Percentiles rank a stretch among this genome's conserved stretches.
Conservation (phyloP, 148 eudicot genomes). For the Camellia sinensis region DNA sequence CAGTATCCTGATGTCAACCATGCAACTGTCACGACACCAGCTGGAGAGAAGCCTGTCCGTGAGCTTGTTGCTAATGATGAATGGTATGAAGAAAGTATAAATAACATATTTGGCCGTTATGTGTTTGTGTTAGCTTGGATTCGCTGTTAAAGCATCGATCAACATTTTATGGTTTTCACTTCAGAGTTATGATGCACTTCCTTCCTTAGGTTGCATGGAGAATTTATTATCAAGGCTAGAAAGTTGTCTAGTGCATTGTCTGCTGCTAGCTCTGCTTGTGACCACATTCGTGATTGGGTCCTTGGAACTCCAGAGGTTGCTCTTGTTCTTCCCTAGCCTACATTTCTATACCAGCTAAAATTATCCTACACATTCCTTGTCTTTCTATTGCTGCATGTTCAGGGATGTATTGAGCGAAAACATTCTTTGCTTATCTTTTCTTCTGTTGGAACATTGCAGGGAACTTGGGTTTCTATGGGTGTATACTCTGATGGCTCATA, state of each 20-base stretch:
- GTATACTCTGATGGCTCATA: constrained; percentile 94
- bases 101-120: background rate
- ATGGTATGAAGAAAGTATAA: constrained; percentile 44
- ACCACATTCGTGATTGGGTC: constrained; percentile 96
- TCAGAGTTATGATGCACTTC: background rate
- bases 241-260: constrained; percentile 94
- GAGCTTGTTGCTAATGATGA: constrained; percentile 79
- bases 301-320: constrained; percentile 95
- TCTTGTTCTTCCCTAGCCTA: background rate
- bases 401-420: background rate
- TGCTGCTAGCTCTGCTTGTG: constrained; percentile 29
- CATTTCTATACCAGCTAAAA: background rate
- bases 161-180: background rate
- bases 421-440: background rate
- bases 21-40: constrained; percentile 72
- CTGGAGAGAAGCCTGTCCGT: constrained; percentile 78
- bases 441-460: constrained; percentile 34
- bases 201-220: constrained; percentile 72
- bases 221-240: constrained; percentile 92
- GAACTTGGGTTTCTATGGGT: constrained; percentile 95
- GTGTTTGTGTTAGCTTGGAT: background rate
- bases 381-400: background rate
- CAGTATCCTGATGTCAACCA: constrained; percentile 98
- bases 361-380: background rate
- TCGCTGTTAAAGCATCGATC: background rate